Evolutionary conservation across 176 grass and related monocot genomes (phyloP).

Genomic region (Ensete ventricosum): DNA sequence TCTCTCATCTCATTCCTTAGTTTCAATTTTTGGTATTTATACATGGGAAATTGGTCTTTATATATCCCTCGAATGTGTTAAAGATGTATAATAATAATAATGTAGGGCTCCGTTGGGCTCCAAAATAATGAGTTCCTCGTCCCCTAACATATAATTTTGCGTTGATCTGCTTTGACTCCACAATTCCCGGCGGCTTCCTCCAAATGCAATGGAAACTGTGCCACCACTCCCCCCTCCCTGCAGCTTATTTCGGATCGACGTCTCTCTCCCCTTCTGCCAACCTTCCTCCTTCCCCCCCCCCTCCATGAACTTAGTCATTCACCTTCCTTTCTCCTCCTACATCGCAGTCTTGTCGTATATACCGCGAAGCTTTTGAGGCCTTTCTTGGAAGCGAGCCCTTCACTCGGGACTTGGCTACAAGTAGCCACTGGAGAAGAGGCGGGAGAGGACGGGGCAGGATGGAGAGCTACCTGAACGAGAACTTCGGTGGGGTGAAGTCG

Average conservation of each 20-base stretch:
- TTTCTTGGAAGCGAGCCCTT: too few species aligned
- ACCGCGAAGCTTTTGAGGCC: not conserved
- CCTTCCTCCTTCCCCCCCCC: not conserved
- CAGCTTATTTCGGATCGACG: not conserved
- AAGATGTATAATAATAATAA: too few species aligned
- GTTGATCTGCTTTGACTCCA: not conserved
- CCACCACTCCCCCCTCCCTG: not conserved
- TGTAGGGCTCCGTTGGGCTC: too few species aligned
- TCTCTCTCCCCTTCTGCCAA: not conserved
- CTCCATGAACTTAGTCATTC: not conserved
- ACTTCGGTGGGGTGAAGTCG: constrained; percentile 2
- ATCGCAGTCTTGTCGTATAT: not conserved
- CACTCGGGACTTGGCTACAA: not conserved
- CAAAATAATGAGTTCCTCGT: too few species aligned
- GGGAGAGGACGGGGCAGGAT: not conserved
- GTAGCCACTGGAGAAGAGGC: not conserved
- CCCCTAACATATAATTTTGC: too few species aligned
- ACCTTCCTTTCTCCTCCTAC: not conserved
- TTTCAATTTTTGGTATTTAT: too few species aligned
- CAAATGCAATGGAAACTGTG: not conserved
- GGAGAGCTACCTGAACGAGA: constrained; percentile 9
- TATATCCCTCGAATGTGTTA: too few species aligned
- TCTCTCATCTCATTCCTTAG: too few species aligned
- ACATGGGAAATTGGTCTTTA: too few species aligned
- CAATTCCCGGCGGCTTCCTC: not conserved